Evolutionary conservation across 2,329 filamentous ascomycete genomes (phyloP), one percentile per base, ranked within the genome.

Genomic region (Hymenoscyphus fructigenus): DNA sequence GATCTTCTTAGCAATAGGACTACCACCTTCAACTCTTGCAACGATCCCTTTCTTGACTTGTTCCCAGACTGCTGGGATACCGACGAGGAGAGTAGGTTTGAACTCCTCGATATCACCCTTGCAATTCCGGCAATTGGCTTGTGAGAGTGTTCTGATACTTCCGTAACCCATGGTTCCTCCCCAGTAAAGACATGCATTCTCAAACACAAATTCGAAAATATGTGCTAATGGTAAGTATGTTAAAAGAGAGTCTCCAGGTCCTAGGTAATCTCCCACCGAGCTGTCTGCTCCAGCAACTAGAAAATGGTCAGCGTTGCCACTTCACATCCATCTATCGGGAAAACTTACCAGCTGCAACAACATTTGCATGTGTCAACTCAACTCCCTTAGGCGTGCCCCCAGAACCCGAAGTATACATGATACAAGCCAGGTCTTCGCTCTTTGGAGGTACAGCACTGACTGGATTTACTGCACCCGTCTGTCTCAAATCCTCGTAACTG

Each of bases 51-150:
- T 98, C 82, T 92, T 93, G 73, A 98, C 90, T 1, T 91, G 93
- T 80, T 98, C 94, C 92, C 93, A 98, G 44, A 98, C 90, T 66
- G 96, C 93, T 1, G 94, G 94, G 4, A 98, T 94, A 76, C 94
- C 94, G 38, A 97, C 90, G 75, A 98, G 85, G 74, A 96, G 85
- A 1, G 92, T 95, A 1, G 94, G 94, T 71, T 85, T 86, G 76
- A 97, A 89, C 75, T 97, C 93, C 65, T 91, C 90, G 79, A 98
- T 96, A 73, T 98, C 94, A 71, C 94, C 93, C 71, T 88, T 87
- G 81, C 91, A 97, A 79, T 97, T 94, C 69, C 90, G 88, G 79
- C 96, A 90, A 29, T 91, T 94, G 2, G 82, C 79, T 76, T 97
- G 93, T 9, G 93, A 91, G 63, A 98, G 83, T 0, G 94, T 97